These are phyloP conservation scores for Phlebopus sp. DNA, from an alignment of 1,284 basidiomycete genomes.

Conservation along the genomic window DNA sequence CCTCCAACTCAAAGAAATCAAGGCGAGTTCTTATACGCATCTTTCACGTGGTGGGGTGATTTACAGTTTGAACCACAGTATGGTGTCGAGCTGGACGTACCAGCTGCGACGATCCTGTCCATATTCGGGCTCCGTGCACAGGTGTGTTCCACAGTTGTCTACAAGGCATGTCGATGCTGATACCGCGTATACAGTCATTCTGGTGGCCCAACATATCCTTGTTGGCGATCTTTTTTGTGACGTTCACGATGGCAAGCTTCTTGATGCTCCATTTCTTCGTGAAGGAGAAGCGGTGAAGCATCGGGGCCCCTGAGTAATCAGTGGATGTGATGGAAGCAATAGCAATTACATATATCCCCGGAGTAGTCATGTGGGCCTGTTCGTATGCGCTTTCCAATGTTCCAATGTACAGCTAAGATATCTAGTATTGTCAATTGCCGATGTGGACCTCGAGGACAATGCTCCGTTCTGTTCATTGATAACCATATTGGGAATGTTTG, in stretches of 20 bases:
- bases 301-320: too few species aligned
- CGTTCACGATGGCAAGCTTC: slow-evolving; percentile 75
- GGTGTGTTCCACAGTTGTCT: slow-evolving; percentile 37
- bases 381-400: not conserved
- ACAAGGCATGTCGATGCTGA: slow-evolving; percentile 10
- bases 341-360: not conserved
- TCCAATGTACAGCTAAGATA: not conserved
- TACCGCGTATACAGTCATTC: slow-evolving; percentile 65
- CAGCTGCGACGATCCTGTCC: slow-evolving; percentile 89
- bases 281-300: slow-evolving; percentile 80
- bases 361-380: not conserved
- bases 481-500: slow-evolving; percentile 7
- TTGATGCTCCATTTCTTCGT: slow-evolving; percentile 84
- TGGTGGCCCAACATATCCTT: slow-evolving; percentile 93
- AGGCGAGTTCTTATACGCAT: slow-evolving; percentile 47
- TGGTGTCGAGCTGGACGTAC: slow-evolving; percentile 91
- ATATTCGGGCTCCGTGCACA: slow-evolving; percentile 86
- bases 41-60: not conserved
- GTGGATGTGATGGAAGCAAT: not conserved
- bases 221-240: slow-evolving; percentile 79
- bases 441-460: not conserved
- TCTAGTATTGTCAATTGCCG: not conserved
- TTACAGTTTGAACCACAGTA: slow-evolving; percentile 52
- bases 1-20: slow-evolving; percentile 87
- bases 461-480: not conserved